Evolutionary conservation across 345 rosid species (phyloP), one percentile per base, ranked within the genome.

Genomic region (Aegle marmelos): DNA sequence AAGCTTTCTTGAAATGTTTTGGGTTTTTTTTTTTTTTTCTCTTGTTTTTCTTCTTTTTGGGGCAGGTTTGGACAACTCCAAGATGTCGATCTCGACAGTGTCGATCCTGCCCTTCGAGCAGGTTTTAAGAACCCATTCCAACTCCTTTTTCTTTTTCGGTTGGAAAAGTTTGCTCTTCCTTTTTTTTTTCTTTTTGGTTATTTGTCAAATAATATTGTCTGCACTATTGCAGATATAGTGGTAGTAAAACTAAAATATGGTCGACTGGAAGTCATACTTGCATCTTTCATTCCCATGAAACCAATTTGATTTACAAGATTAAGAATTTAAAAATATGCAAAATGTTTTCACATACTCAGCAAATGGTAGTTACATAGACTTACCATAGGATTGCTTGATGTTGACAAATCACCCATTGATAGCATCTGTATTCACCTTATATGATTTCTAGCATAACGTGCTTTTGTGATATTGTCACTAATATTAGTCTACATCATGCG

Each of bases 1-100:
- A 28, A 41, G 36, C 59, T 57, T 54, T 71, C 45, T 25, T 66
- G 19, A 21, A 21, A 54, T 45, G 36, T 30, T 45, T 45, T 45
- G 60, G 60, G 11, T 28, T 60, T 11, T 11, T 36, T 73, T 7
- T 2, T 73, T 25, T 73, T n/a, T n/a, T n/a, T n/a, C n/a, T n/a
- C n/a, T n/a, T n/a, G n/a, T 36, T 73, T 7, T 2, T 73, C 17
- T 73, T 28, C 14, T 25, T 75, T 74, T 57, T 48, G 75, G 75
- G 81, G 79, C 83, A 94, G 98, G 98, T 93, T 94, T 84, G 98
- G 98, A 39, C 95, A 94, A 82, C 97, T 94, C 83, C 98, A 91
- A 85, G 90, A 87, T 69, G 93, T 89, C 81, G 95, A 94, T 80
- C 92, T 94, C 41, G 82, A 73, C 74, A 86, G 87, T 79, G 89